Evolutionary conservation across 768 basidiomycete genomes (phyloP), one percentile per base, ranked within the genome.

Genomic region (Tephrocybe sp.): DNA sequence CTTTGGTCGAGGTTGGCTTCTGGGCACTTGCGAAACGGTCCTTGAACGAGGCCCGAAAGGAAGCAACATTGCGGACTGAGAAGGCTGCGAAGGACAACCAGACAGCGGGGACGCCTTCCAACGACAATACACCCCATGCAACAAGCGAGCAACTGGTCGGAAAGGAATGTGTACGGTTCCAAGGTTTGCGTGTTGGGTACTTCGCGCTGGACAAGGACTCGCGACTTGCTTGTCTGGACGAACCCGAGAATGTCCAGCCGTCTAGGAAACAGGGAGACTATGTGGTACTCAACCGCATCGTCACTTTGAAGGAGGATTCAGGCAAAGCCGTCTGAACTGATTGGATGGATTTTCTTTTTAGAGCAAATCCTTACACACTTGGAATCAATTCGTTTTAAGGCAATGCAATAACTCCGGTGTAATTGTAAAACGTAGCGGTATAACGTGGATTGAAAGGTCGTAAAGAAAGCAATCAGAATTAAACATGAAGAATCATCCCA

Each of bases 131-230:
- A 22, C 92, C 90, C 1, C 77, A 80, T 41, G 84, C 86, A 18
- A 89, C 85, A 5, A 83, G 78, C 44, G 86, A 84, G 47, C 89
- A 92, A 66, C 75, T 96, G 32, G 80, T 91, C 37, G 96, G 89
- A 22, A 88, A 88, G 66, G 97, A 98, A 68, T 91, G 87, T 63
- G 80, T 98, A 47, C 80, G 97, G 31, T 98, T 99, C 84, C 97
- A 99, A 70, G 97, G 94, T 7, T 76, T 98, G 62, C 84, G 97
- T 9, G 86, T 98, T 39, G 97, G 88, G 2, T 99, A 98, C 73
- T 98, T 99, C 62, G 81, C 91, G 16, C 73, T 98, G 22, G 97
- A 99, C 66, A 87, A 85, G 66, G 95, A 98, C 60, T 74, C 93
- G 30, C 75, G 78, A 28, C 60, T 94, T 28, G 80, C 78, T 13